A percentile compares a stretch with the other conserved stretches of the same genome.
Evolutionary conservation across 2,329 filamentous ascomycete genomes (phyloP).

Genomic region (Tolypocladium guangdongense): DNA sequence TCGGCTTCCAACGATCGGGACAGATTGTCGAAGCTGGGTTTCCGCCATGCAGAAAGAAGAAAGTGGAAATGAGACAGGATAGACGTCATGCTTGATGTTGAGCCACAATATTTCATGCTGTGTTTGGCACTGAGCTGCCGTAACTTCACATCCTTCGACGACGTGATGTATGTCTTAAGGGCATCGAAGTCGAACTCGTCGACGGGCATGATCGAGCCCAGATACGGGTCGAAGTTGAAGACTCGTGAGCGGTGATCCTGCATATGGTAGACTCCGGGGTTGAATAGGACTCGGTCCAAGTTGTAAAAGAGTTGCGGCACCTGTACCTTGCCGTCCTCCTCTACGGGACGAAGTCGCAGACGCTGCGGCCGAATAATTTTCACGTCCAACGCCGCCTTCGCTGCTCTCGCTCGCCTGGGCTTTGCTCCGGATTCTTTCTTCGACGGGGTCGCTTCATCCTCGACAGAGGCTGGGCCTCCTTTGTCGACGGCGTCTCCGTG

Average conservation of each 20-base stretch:
- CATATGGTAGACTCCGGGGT: slow-evolving; percentile 81
- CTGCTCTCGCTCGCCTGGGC: slow-evolving; percentile 1
- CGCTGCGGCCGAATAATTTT: slow-evolving; percentile 15
- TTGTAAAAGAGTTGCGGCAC: slow-evolving; percentile 60
- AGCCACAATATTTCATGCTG: slow-evolving; percentile 76
- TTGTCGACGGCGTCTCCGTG: background rate
- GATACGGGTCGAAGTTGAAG: slow-evolving; percentile 94
- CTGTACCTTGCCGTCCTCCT: slow-evolving; percentile 17
- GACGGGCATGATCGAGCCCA: slow-evolving; percentile 87
- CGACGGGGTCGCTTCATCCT: background rate
- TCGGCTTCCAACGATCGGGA: slow-evolving; percentile 56
- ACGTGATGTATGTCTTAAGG: slow-evolving; percentile 79
- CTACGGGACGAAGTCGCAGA: slow-evolving; percentile 18
- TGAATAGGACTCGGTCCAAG: slow-evolving; percentile 87
- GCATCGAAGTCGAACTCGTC: slow-evolving; percentile 86
- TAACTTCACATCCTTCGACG: slow-evolving; percentile 69
- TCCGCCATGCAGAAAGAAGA: slow-evolving; percentile 74
- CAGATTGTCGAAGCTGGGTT: slow-evolving; percentile 53
- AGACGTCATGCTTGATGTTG: slow-evolving; percentile 92
- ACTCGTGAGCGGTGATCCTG: slow-evolving; percentile 81
- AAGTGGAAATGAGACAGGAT: slow-evolving; percentile 87
- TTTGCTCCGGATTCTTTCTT: slow-evolving; percentile 1
- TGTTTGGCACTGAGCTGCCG: slow-evolving; percentile 55
- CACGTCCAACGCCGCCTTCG: slow-evolving; percentile 11
- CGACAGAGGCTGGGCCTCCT: background rate